Percentiles rank a stretch among this genome's conserved stretches.
Conservation (phyloP, 768 basidiomycete species). For the Trametes villosa region DNA sequence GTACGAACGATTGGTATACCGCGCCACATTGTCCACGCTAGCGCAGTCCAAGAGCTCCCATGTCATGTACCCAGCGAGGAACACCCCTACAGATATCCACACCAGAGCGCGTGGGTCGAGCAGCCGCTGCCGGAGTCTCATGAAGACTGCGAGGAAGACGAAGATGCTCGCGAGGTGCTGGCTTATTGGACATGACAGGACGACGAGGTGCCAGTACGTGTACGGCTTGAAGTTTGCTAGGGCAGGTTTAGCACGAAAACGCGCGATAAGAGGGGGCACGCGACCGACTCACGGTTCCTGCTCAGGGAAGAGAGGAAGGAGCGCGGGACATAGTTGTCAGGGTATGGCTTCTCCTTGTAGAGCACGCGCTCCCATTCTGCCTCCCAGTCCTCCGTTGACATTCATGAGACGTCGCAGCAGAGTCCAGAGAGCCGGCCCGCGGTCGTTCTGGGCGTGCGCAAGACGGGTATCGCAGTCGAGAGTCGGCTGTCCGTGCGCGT, state of each 20-base stretch:
- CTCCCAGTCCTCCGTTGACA: constrained; percentile 50
- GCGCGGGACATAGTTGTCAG: constrained; percentile 86
- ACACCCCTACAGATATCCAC: constrained; percentile 62
- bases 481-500: not conserved
- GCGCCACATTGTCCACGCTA: constrained; percentile 24
- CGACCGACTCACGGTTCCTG: constrained; percentile 66
- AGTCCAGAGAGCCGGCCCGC: constrained; percentile 21
- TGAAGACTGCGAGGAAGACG: constrained; percentile 82
- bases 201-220: constrained; percentile 73
- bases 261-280: not conserved
- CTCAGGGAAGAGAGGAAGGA: constrained; percentile 80
- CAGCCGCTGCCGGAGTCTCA: constrained; percentile 61
- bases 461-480: not conserved
- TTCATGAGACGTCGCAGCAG: constrained; percentile 26
- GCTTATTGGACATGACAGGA: constrained; percentile 74
- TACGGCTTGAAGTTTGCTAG: constrained; percentile 85
- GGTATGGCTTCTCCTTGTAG: constrained; percentile 76
- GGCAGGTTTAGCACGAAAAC: not conserved
- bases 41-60: constrained; percentile 62
- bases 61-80: constrained; percentile 59
- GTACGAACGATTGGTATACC: constrained; percentile 40
- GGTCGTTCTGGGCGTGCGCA: constrained; percentile 17
- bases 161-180: constrained; percentile 85
- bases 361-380: constrained; percentile 70
- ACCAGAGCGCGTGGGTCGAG: constrained; percentile 75